phyloP scores from a whole-genome alignment of 169 alveolate species.

The Besnoitia besnoiti region DNA sequence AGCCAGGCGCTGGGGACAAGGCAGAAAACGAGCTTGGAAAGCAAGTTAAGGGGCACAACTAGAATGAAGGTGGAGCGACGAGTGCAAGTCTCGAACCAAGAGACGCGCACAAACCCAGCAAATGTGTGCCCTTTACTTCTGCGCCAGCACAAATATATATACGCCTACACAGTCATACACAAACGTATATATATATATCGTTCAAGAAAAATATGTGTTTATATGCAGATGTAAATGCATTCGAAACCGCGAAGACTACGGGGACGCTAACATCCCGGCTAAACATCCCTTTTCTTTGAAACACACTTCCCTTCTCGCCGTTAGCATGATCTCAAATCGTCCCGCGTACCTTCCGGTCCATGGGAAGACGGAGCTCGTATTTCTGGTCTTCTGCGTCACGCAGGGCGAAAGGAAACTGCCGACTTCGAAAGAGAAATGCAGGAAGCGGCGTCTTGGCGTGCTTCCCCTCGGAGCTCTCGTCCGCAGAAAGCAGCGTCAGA shows the following conservation, averaged over 20 bases:
- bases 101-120: too few relatives aligned
- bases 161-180: not conserved
- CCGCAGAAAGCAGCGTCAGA: not conserved
- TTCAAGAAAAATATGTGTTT: too few relatives aligned
- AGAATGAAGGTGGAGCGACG: not conserved
- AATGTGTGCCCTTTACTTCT: too few relatives aligned
- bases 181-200: not conserved
- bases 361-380: not conserved
- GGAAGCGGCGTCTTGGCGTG: not conserved
- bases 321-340: too few relatives aligned
- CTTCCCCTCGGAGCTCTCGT: not conserved
- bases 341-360: not conserved
- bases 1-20: not conserved
- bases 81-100: not conserved
- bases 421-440: not conserved
- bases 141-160: not conserved
- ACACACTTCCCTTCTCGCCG: too few relatives aligned
- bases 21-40: not conserved
- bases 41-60: not conserved
- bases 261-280: not conserved
- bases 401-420: not conserved
- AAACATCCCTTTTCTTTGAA: too few relatives aligned
- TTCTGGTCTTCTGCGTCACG: not conserved
- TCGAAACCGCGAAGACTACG: not conserved
- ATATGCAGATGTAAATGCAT: too few relatives aligned